Evolutionary conservation across 106 monocot species (phyloP).

Genomic region (Dendrobium chrysotoxum): DNA sequence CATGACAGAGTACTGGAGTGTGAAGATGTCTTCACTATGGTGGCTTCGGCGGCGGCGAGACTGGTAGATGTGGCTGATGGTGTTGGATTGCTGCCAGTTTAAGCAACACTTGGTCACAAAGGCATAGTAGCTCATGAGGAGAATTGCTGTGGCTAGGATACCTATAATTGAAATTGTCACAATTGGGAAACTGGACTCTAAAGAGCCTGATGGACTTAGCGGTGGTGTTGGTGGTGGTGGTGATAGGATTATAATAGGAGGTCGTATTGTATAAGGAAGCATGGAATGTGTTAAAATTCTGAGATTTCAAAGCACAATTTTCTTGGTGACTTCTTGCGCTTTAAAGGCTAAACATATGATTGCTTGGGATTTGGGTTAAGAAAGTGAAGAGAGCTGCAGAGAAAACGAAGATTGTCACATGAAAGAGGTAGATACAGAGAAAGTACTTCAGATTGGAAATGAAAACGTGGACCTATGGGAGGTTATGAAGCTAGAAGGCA

Average conservation of each 20-base stretch:
- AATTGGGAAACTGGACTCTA: conserved; percentile 7
- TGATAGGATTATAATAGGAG: neutral
- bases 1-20: neutral
- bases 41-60: neutral
- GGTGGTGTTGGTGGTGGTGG: neutral
- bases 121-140: conserved; percentile 15
- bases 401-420: neutral
- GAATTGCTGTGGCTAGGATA: conserved; percentile 11
- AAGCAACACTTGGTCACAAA: conserved; percentile 28
- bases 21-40: neutral
- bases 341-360: neutral
- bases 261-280: neutral
- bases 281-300: neutral
- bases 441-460: neutral
- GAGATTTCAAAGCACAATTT: too few relatives aligned
- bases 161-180: conserved; percentile 10
- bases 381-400: neutral
- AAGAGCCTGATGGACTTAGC: neutral
- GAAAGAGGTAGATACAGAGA: neutral
- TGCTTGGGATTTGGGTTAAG: neutral
- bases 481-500: neutral
- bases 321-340: too few relatives aligned
- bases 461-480: too few relatives aligned
- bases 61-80: neutral
- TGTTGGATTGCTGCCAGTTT: neutral